Percentiles rank a stretch among this genome's conserved stretches.
phyloP scores from a whole-genome alignment of 495 filamentous ascomycete species.

The Penicillium desertorum region DNA sequence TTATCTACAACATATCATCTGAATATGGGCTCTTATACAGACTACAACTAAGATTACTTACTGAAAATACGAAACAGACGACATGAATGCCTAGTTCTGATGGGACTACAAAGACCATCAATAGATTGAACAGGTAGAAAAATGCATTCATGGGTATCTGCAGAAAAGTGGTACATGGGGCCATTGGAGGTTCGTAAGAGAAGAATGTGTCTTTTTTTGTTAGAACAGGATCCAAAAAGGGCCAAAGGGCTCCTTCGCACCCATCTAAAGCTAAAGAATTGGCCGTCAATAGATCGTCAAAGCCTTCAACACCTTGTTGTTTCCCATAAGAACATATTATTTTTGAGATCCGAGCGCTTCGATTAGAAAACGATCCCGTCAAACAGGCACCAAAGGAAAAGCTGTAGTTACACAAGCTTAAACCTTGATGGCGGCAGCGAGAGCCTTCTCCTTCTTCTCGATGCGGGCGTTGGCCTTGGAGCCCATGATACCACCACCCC shows the following conservation, averaged over 20 bases:
- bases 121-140: conserved; percentile 35
- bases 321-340: conserved; percentile 26
- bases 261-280: conserved; percentile 42
- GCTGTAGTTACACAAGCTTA: conserved; percentile 49
- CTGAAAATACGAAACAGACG: conserved; percentile 18
- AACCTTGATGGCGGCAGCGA: conserved; percentile 93
- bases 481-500: conserved; percentile 99
- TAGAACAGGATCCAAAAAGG: conserved; percentile 28
- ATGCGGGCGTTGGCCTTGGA: conserved; percentile 89
- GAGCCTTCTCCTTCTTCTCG: conserved; percentile 95
- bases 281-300: conserved; percentile 36
- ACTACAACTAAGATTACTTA: not conserved
- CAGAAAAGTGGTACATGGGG: conserved; percentile 42
- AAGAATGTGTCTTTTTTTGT: conserved; percentile 30
- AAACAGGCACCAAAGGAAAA: conserved; percentile 27
- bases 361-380: conserved; percentile 26
- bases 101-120: conserved; percentile 21
- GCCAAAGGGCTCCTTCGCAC: conserved; percentile 31
- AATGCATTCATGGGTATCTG: conserved; percentile 55
- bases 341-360: conserved; percentile 25
- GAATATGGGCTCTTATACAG: not conserved
- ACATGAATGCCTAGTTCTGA: conserved; percentile 33
- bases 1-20: not conserved
- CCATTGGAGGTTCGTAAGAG: conserved; percentile 30
- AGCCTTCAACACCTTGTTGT: conserved; percentile 31